Base-by-base conservation (phyloP, 2,329 filamentous ascomycete species). In the Dothideomycetes sp. region DNA sequence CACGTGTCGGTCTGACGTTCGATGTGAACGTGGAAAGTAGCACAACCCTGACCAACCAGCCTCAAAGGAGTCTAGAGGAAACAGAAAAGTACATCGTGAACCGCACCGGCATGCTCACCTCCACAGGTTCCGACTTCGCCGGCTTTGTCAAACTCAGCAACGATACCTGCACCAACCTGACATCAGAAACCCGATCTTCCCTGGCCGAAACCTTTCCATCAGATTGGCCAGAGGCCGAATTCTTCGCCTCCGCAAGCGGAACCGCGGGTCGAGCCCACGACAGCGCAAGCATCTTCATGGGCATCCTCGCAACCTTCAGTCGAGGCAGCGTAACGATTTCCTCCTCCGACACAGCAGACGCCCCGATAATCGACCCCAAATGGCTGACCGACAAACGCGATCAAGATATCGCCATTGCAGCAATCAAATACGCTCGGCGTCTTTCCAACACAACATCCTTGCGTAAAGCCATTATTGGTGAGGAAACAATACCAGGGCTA, bases 171-270 rank as follows among this genome's bases (percentile, higher is more conserved):
- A 38, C 45, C 3, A 23, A 23, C 11, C 22, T 31, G n/a, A 10
- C 38, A 28, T 44, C 24, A 30, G 27, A 32, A 8, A 40, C 41
- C 30, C 49, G 45, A 35, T 41, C 33, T 19, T 38, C 33, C 10
- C 47, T 57, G 1, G 48, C 46, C 12, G 15, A 18, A 13, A 28
- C 18, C 4, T 56, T 59, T 54, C 49, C 58, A 1, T 13, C 40
- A 1, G 58, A 62, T 46, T 62, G 58, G 59, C 55, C 58, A 2
- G 51, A 61, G n/a, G 19, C 62, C 10, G 57, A 61, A 31, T 51
- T 48, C 38, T 30, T 49, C 11, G 37, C 30, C n/a, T 25, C 25
- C 13, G 30, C 30, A 25, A 38, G 25, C n/a, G 35, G 35, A 16
- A 11, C 25, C 12, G 35, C 7, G 3, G 28, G 31, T 28, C 31